Evolutionary conservation across 2,329 filamentous ascomycete species (phyloP).

Genomic region (Diplodia intermedia): DNA sequence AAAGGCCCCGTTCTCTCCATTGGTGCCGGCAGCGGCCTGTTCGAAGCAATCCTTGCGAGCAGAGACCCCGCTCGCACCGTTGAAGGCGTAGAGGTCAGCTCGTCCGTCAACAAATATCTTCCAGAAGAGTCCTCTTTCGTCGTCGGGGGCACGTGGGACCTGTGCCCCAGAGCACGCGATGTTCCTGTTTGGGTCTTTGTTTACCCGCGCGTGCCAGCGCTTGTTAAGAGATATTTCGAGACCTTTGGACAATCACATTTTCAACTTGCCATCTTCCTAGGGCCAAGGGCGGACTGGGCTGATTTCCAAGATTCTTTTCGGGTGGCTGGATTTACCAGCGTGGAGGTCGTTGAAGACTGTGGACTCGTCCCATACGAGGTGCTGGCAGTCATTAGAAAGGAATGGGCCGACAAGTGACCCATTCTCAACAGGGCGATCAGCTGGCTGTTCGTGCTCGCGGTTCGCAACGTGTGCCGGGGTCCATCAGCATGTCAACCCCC

Average conservation of each 20-base stretch:
- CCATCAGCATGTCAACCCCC: background rate
- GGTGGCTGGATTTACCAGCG: conserved; percentile 34
- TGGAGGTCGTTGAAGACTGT: conserved; percentile 38
- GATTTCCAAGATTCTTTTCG: conserved; percentile 43
- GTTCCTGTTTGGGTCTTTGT: conserved; percentile 60
- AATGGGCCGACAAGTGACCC: background rate
- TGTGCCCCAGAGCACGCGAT: conserved; percentile 51
- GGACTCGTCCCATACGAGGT: conserved; percentile 46
- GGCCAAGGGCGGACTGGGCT: conserved; percentile 53
- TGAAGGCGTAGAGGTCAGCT: conserved; percentile 58
- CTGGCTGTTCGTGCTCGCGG: no score
- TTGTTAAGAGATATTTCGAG: conserved; percentile 56
- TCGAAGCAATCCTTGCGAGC: conserved; percentile 54
- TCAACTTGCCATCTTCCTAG: conserved; percentile 52
- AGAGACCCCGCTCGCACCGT: conserved; percentile 43
- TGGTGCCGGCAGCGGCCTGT: conserved; percentile 59
- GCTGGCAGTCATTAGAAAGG: conserved; percentile 39
- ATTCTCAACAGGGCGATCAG: background rate
- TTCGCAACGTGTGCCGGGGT: background rate
- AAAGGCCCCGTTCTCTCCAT: conserved; percentile 50
- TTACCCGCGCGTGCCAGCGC: conserved; percentile 58
- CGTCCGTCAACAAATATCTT: conserved; percentile 52
- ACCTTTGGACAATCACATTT: conserved; percentile 42
- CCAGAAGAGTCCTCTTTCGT: conserved; percentile 50
- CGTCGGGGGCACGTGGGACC: conserved; percentile 55